Percentiles rank a stretch among this genome's conserved stretches.
These are phyloP conservation scores for Penicillium roqueforti DNA, from an alignment of 495 filamentous ascomycete species.

Conservation along the genomic window DNA sequence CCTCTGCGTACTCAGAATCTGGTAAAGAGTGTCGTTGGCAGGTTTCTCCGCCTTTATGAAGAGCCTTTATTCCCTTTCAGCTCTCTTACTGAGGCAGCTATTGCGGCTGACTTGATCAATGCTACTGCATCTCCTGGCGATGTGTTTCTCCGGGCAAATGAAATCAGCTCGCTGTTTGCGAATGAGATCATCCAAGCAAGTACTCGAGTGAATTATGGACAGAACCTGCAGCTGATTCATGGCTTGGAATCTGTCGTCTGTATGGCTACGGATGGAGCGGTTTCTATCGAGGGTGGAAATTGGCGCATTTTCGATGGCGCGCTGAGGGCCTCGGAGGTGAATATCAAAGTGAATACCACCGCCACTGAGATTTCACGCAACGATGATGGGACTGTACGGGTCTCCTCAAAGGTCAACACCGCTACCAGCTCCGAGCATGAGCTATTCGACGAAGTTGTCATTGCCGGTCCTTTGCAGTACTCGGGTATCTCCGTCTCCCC, in stretches of 20 bases:
- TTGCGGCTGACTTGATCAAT: conserved; percentile 59
- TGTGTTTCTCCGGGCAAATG: conserved; percentile 64
- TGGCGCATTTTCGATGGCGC: conserved; percentile 91
- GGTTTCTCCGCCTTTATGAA: conserved; percentile 79
- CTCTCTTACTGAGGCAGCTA: conserved; percentile 62
- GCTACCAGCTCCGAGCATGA: conserved; percentile 23
- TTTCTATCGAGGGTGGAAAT: conserved; percentile 79
- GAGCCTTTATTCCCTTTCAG: conserved; percentile 77
- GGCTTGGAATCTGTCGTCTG: conserved; percentile 90
- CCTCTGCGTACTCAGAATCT: conserved; percentile 70
- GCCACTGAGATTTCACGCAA: conserved; percentile 57
- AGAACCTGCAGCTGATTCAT: conserved; percentile 80
- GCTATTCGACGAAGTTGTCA: conserved; percentile 72
- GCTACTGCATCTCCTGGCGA: conserved; percentile 66
- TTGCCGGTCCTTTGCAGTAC: conserved; percentile 75
- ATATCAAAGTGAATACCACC: conserved; percentile 62
- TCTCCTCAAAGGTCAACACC: conserved; percentile 42
- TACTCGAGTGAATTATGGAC: conserved; percentile 93
- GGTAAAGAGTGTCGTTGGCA: conserved; percentile 65
- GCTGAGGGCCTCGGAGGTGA: conserved; percentile 59
- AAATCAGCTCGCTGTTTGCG: conserved; percentile 61
- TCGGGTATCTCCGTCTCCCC: conserved; percentile 58
- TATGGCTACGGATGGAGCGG: conserved; percentile 83
- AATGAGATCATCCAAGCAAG: conserved; percentile 87
- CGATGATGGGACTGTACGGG: conserved; percentile 43